Conservation (phyloP, 2,329 filamentous ascomycete genomes). For the Penicillium sp. region DNA sequence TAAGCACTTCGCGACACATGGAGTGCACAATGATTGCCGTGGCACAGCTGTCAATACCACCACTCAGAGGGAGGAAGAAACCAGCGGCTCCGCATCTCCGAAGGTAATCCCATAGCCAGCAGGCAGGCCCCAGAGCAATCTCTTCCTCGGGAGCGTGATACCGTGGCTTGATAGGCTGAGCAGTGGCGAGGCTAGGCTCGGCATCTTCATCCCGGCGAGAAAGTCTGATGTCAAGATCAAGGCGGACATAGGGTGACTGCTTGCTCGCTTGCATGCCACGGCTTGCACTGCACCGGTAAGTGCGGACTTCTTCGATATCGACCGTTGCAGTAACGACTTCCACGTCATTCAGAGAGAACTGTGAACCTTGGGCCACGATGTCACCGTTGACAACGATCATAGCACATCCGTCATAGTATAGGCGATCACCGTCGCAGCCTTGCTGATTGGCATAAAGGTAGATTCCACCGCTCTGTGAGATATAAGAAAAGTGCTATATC, state of each 20-base stretch:
- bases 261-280: conserved; percentile 36
- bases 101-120: conserved; percentile 58
- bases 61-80: conserved; percentile 41
- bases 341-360: conserved; percentile 64
- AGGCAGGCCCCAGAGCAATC: conserved; percentile 63
- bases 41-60: conserved; percentile 43
- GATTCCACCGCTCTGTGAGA: conserved; percentile 39
- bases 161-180: conserved; percentile 47
- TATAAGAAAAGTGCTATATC: neutral
- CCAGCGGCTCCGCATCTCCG: conserved; percentile 38
- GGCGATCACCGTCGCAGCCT: conserved; percentile 58
- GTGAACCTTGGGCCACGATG: conserved; percentile 63
- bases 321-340: conserved; percentile 66
- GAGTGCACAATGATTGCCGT: conserved; percentile 41
- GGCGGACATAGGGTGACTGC: conserved; percentile 34
- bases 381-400: conserved; percentile 64
- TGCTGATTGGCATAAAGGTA: conserved; percentile 63
- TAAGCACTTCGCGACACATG: conserved; percentile 40
- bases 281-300: conserved; percentile 30
- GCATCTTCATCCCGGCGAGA: conserved; percentile 39
- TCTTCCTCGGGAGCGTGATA: conserved; percentile 65
- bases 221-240: conserved; percentile 38
- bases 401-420: conserved; percentile 63
- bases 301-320: conserved; percentile 62
- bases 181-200: conserved; percentile 48